Base-by-base conservation (phyloP, 345 rosid genomes). In the Gossypium longicalyx region DNA sequence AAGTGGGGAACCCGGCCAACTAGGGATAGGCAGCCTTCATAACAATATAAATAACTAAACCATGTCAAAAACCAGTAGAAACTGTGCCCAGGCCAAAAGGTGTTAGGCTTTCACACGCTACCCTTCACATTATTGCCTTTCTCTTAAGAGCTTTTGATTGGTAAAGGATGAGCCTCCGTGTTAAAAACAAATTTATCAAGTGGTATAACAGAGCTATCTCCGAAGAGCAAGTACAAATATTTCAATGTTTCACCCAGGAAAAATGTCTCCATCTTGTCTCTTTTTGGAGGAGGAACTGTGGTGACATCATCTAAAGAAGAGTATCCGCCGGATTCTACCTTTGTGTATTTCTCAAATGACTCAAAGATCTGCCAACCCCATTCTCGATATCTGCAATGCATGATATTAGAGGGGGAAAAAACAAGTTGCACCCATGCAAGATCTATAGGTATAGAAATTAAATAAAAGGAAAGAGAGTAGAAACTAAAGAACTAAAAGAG, bases 331-430 rank as follows among this genome's bases (percentile, higher is more conserved):
- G 93, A 82, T 64, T 82, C 84, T 53, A 94, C 90, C 86, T 88
- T 92, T 12, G 98, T 89, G 80, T 87, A 77, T 73, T 85, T 89
- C 80, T 94, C 98, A 85, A 94, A 94, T 58, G 98, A 93, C 86
- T 89, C 91, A 71, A 94, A 94, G 48, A 94, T 94, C 80, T 88
- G 97, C 97, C 97, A 94, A 77, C 97, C 97, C 97, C 94, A 93
- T 75, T 94, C 96, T 4, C 47, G 47, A 11, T 69, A 91, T 79
- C 97, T 89, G 87, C 86, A 87, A 56, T 15, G 43, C 22, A 61
- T 17, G 45, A 74, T 62, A 62, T 44, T 41, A 63, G 57, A 58
- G 62, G 62, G 12, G 62, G 3, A 11, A 54, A 61, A 70, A 79
- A 44, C 64, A 41, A 12, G 45, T 51, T 27, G 60, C 23, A 69